Evolutionary conservation across 1,139 yeast species (phyloP), one percentile per base, ranked within the genome.

Genomic region (Scheffersomyces titani): DNA sequence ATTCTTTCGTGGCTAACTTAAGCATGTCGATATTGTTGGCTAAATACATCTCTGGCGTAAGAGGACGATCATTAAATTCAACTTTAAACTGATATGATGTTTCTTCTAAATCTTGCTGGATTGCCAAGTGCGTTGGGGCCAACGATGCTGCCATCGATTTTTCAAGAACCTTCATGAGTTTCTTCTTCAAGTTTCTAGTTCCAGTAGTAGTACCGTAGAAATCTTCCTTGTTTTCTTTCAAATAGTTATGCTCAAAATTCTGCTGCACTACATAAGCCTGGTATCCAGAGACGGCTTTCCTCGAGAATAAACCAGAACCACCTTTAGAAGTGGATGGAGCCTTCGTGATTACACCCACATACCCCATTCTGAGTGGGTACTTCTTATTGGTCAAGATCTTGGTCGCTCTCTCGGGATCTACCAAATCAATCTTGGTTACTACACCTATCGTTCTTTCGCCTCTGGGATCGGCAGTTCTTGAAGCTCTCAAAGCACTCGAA

Each of bases 381-480:
- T 88, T 90, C 60, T 82, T 86, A 72, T 94, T 93, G 45, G 84
- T 81, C 57, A 96, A 77, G 45, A 91, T 84, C 7, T 78, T 81
- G 51, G 85, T 83, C 0, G 97, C 99, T 21, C 80, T 73, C 54
- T 83, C 83, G 0, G 98, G 89, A 22, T 87, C 89, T 1, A 96
- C 97, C 58, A 96, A 80, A 72, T 96, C 99, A 72, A 96, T 75
- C 70, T 96, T 96, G 3, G 99, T 94, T 54, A 94, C 86, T 7
- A 94, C 98, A 55, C 99, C 99, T 61, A 94, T 89, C 0, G 99
- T 94, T 69, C 99, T 83, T 69, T 91, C 96, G 51, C 99, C 98
- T 54, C 87, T 80, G 18, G 99, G 98, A 69, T 94, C 99, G 0
- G 96, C 93, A n/a, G 81, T 61, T 62, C 93, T 87, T n/a, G 97